Conservation (phyloP, 2,329 filamentous ascomycete species). For the Xylariales sp. region DNA sequence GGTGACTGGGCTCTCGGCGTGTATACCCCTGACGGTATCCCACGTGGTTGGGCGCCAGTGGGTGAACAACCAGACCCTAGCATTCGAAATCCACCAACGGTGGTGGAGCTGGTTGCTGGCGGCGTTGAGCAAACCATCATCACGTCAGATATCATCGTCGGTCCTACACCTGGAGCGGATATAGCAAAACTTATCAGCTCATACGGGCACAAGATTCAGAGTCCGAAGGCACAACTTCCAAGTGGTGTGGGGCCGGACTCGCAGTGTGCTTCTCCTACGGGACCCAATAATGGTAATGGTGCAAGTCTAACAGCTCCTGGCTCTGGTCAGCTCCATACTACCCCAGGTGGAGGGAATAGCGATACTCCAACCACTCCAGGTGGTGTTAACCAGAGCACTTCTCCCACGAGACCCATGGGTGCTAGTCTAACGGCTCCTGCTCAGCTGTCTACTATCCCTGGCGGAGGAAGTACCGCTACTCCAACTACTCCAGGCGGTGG, state of each 20-base stretch:
- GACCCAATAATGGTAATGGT: slow-evolving; percentile 7
- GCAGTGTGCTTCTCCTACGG: slow-evolving; percentile 11
- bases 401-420: slow-evolving; percentile 4
- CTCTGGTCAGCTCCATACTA: slow-evolving; percentile 1
- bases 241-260: slow-evolving; percentile 10
- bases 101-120: slow-evolving; percentile 18
- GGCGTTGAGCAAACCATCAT: slow-evolving; percentile 21
- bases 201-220: slow-evolving; percentile 18
- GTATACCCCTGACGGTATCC: slow-evolving; percentile 34
- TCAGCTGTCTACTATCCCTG: slow-evolving; percentile 6
- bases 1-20: slow-evolving; percentile 41
- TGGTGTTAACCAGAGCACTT: too few relatives aligned
- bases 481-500: too few relatives aligned
- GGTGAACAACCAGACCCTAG: slow-evolving; percentile 22
- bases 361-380: slow-evolving; percentile 4
- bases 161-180: slow-evolving; percentile 17
- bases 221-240: slow-evolving; percentile 21
- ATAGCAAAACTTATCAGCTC: slow-evolving; percentile 14
- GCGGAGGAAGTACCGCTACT: slow-evolving; percentile 3
- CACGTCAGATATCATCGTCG: slow-evolving; percentile 19
- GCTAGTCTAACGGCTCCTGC: slow-evolving; percentile 1
- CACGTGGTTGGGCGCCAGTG: slow-evolving; percentile 26
- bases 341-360: slow-evolving; percentile 2
- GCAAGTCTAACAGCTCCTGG: slow-evolving; percentile 3
- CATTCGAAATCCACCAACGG: slow-evolving; percentile 19